A percentile compares a stretch with the other conserved stretches of the same genome.
Evolutionary conservation across 257 asterid genomes (phyloP).

Genomic region (Salvia miltiorrhiza): DNA sequence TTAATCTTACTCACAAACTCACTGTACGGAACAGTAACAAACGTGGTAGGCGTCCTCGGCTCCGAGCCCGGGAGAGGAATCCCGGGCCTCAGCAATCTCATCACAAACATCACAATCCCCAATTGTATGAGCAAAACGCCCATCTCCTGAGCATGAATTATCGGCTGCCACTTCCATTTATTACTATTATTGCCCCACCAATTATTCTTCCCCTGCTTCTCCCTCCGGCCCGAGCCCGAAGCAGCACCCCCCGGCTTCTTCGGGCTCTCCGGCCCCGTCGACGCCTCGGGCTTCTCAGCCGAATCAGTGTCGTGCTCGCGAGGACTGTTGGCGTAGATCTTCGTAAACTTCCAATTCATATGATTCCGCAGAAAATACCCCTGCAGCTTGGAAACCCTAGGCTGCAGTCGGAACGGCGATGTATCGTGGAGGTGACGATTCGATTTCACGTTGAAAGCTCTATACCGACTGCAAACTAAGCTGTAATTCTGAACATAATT

Average conservation of each 20-base stretch:
- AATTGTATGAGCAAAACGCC: constrained; percentile 82
- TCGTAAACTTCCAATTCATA: constrained; percentile 33
- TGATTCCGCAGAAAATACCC: constrained; percentile 28
- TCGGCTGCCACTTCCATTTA: constrained; percentile 88
- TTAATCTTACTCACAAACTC: constrained; percentile 81
- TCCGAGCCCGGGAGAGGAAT: constrained; percentile 90
- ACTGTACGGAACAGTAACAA: constrained; percentile 84
- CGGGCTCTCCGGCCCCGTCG: constrained; percentile 48
- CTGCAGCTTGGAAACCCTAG: constrained; percentile 45
- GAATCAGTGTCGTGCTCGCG: constrained; percentile 86
- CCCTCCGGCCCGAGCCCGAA: constrained; percentile 58
- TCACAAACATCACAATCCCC: constrained; percentile 86
- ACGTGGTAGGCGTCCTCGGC: constrained; percentile 55
- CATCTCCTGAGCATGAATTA: constrained; percentile 83
- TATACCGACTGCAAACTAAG: constrained; percentile 41
- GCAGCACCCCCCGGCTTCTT: constrained; percentile 32
- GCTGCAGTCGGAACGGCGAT: constrained; percentile 35
- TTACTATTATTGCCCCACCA: constrained; percentile 54
- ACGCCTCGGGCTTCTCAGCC: constrained; percentile 46
- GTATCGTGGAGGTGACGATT: constrained; percentile 25
- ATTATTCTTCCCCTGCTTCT: constrained; percentile 71
- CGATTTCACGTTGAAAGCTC: constrained; percentile 34
- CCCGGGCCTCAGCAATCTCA: constrained; percentile 89
- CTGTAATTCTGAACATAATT: constrained; percentile 30
- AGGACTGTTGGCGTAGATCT: constrained; percentile 56